Conservation (phyloP, 192 early-diverging fungal species). For the Phlyctochytrium arcticum region DNA sequence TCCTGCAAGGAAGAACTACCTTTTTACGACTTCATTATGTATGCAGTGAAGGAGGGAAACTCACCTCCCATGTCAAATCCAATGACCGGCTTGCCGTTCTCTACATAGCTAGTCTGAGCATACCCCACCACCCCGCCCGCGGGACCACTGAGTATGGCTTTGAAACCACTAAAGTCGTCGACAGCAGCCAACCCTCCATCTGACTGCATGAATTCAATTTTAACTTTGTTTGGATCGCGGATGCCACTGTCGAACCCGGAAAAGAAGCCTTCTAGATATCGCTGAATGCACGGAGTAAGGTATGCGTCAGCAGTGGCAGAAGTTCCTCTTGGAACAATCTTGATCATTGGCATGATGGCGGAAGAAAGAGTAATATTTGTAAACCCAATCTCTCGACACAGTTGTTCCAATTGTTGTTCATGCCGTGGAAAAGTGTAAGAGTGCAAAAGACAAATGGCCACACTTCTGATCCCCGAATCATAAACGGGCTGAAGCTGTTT, state of each 20-base stretch:
- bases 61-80: conserved; percentile 96
- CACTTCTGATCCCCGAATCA: conserved; percentile 71
- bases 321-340: conserved; percentile 88
- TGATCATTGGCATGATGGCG: conserved; percentile 85
- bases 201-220: conserved; percentile 95
- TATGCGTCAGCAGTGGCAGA: conserved; percentile 91
- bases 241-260: conserved; percentile 78
- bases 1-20: conserved; percentile 10
- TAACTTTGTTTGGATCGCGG: conserved; percentile 29
- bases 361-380: conserved; percentile 81
- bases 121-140: conserved; percentile 94
- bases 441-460: conserved; percentile 93
- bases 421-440: conserved; percentile 87
- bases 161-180: conserved; percentile 77
- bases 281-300: conserved; percentile 85
- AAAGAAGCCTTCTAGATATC: conserved; percentile 81
- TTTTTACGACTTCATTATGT: conserved; percentile 27
- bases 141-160: conserved; percentile 89
- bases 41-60: neutral
- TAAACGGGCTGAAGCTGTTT: conserved; percentile 57
- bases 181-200: conserved; percentile 93
- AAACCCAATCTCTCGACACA: conserved; percentile 76
- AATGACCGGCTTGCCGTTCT: conserved; percentile 64
- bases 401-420: conserved; percentile 62
- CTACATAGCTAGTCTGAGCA: conserved; percentile 48